phyloP scores from a whole-genome alignment of 108 stramenopile genomes.

The Mediolabrus comicus region DNA sequence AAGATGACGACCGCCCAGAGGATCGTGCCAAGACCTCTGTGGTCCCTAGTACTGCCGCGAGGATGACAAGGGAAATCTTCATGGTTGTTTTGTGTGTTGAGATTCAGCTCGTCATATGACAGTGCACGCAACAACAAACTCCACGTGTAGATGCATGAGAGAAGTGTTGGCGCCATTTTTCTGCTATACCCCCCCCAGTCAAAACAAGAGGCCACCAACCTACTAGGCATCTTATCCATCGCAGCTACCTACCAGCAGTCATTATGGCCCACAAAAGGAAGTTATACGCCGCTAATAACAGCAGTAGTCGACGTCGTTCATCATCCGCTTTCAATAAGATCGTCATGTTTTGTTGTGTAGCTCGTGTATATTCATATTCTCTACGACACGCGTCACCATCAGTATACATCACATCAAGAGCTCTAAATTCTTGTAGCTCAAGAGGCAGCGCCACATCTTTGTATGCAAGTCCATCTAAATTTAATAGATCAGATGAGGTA shows the following conservation, averaged over 20 bases:
- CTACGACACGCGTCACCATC: background rate
- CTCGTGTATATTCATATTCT: background rate
- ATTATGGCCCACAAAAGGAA: background rate
- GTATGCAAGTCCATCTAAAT: too few relatives aligned
- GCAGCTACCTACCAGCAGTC: too few relatives aligned
- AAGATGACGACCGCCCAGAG: conserved; percentile 17
- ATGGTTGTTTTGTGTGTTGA: background rate
- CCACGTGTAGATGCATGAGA: background rate
- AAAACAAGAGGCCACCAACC: too few relatives aligned
- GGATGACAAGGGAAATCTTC: conserved; percentile 6
- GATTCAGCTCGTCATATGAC: too few relatives aligned
- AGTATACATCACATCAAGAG: background rate
- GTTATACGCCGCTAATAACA: background rate
- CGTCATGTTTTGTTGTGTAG: background rate
- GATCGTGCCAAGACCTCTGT: conserved; percentile 21
- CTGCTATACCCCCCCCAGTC: too few relatives aligned
- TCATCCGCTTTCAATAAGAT: background rate
- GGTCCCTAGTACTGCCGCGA: conserved; percentile 1
- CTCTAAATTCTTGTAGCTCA: background rate
- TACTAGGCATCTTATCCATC: too few relatives aligned
- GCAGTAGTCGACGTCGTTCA: background rate
- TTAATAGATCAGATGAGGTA: too few relatives aligned
- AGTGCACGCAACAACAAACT: too few relatives aligned
- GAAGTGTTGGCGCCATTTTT: too few relatives aligned
- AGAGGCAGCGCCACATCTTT: background rate